These are phyloP conservation scores for Mallotus japonicus DNA, from an alignment of 441 rosid genomes.

Conservation along the genomic window DNA sequence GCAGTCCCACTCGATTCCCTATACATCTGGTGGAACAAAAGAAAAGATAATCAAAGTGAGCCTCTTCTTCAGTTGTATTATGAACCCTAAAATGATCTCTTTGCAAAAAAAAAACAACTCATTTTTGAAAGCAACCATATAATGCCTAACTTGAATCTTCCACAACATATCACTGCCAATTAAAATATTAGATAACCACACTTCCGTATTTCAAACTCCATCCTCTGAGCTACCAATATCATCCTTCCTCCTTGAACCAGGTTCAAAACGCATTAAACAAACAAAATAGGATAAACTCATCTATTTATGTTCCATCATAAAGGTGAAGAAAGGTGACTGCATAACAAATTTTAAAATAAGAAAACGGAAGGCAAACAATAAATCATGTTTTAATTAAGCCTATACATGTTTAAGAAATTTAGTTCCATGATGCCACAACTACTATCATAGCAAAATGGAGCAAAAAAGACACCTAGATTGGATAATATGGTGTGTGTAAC, in stretches of 20 bases:
- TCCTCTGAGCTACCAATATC: background rate
- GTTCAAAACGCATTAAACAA: background rate
- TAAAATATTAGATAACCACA: background rate
- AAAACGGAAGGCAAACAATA: no score
- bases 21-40: constrained; percentile 30
- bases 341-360: no score
- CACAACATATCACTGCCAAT: background rate
- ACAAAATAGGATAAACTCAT: no score
- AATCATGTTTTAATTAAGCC: no score
- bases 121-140: background rate
- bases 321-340: no score
- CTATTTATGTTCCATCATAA: no score
- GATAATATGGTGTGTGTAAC: no score
- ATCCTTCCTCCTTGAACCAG: background rate
- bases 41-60: background rate
- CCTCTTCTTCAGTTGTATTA: background rate
- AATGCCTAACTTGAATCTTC: background rate
- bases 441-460: no score
- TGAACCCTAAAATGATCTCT: background rate
- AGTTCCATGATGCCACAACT: no score
- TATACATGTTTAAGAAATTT: no score
- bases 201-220: background rate
- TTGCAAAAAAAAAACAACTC: no score
- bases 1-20: constrained; percentile 83
- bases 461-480: no score